phyloP scores from a whole-genome alignment of 306 rosid species.

The Trichosanthes cucumerina region DNA sequence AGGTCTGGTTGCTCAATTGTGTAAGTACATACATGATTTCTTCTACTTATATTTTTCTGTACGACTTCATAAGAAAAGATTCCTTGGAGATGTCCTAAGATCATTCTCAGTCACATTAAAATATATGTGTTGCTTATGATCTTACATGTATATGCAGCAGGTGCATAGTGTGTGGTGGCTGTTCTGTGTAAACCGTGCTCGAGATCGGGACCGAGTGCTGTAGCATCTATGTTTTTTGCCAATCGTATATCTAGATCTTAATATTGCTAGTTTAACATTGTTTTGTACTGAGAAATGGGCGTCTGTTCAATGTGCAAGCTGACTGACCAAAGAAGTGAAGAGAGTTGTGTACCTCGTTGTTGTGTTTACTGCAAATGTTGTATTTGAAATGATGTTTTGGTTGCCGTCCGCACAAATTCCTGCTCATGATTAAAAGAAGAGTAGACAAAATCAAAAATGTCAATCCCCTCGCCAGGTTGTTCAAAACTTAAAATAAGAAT shows the following conservation, averaged over 20 bases:
- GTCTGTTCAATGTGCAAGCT: background rate
- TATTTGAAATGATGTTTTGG: background rate
- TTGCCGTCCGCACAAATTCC: background rate
- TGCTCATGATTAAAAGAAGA: background rate
- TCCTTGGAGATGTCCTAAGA: background rate
- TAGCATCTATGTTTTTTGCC: background rate
- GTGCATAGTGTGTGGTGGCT: conserved; percentile 75
- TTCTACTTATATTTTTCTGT: background rate
- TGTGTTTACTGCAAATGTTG: background rate
- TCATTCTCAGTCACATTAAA: background rate
- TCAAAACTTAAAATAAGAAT: background rate
- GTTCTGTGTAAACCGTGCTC: conserved; percentile 22
- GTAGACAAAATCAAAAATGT: background rate
- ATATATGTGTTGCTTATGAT: background rate
- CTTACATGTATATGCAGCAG: conserved; percentile 22
- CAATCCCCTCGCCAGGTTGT: background rate
- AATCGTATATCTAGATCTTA: background rate
- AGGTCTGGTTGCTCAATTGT: conserved; percentile 67
- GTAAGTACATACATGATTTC: conserved; percentile 40
- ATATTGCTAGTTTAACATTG: background rate
- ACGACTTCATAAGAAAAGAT: background rate
- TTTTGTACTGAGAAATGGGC: background rate
- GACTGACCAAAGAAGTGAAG: conserved; percentile 1
- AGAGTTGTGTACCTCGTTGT: background rate
- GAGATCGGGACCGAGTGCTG: background rate